phyloP scores from a whole-genome alignment of 345 rosid species.

The Hibiscus mutabilis region DNA sequence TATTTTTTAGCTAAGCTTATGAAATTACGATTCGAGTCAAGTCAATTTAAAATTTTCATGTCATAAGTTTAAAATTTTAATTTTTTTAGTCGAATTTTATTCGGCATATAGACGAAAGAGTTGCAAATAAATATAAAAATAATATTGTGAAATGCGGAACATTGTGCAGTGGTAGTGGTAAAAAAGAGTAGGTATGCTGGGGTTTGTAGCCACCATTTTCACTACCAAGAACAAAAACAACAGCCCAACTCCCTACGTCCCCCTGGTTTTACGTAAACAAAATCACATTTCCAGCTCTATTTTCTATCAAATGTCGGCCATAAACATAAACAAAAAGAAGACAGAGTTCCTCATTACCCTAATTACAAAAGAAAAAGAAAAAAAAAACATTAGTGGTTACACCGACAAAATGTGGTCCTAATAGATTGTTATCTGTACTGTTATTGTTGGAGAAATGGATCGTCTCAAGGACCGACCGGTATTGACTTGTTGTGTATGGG shows the following conservation, averaged over 20 bases:
- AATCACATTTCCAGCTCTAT: not conserved
- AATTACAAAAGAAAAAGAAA: not conserved
- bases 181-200: not conserved
- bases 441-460: not conserved
- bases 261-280: not conserved
- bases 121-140: not conserved
- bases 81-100: too few relatives aligned
- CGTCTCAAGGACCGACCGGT: slow-evolving; percentile 9
- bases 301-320: not conserved
- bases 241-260: not conserved
- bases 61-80: too few relatives aligned
- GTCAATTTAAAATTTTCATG: too few relatives aligned
- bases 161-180: not conserved
- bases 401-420: not conserved
- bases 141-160: not conserved
- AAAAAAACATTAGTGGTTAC: not conserved
- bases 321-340: not conserved
- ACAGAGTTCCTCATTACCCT: not conserved
- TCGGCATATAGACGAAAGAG: too few relatives aligned
- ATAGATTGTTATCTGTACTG: not conserved
- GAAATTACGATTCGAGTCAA: too few relatives aligned
- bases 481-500: slow-evolving; percentile 17
- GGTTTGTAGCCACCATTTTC: not conserved
- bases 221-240: not conserved
- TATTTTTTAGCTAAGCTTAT: too few relatives aligned